Conservation (phyloP, 306 rosid species). For the Herpetospermum pedunculosum region DNA sequence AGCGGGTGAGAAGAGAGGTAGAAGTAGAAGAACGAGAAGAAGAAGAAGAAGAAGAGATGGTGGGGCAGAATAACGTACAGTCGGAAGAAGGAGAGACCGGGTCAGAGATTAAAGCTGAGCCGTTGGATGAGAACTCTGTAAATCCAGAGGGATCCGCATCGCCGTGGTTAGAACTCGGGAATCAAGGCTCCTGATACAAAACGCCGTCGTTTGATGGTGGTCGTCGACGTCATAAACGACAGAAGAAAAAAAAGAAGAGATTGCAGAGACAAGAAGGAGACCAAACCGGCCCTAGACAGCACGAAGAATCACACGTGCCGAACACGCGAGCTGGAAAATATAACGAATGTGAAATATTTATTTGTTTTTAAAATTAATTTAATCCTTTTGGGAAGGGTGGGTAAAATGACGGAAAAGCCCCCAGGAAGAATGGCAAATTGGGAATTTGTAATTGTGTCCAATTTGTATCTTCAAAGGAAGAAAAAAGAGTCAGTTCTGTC, state of each 20-base stretch:
- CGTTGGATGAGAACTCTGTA: constrained; percentile 40
- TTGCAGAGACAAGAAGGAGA: not conserved
- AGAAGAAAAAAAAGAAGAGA: not conserved
- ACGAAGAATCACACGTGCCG: not conserved
- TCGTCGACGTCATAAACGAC: not conserved
- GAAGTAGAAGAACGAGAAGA: constrained; percentile 25
- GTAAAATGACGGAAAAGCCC: not conserved
- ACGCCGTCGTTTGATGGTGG: not conserved
- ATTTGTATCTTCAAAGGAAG: not conserved
- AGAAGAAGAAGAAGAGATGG: constrained; percentile 22
- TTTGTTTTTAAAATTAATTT: not conserved
- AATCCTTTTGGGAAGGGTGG: not conserved
- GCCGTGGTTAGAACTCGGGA: constrained; percentile 48
- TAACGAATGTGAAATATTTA: not conserved
- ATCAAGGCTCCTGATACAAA: constrained; percentile 10
- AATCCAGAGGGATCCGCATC: constrained; percentile 27
- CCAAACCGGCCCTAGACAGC: not conserved
- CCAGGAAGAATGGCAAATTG: not conserved
- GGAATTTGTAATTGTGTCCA: not conserved
- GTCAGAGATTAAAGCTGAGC: constrained; percentile 35
- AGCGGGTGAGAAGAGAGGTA: constrained; percentile 45
- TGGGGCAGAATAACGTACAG: constrained; percentile 23
- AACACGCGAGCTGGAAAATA: not conserved
- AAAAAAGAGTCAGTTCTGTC: not conserved
- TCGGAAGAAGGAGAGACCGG: constrained; percentile 19